Base-by-base conservation (phyloP, 371 early-diverging fungal species). In the Rhizopus arrhizus region DNA sequence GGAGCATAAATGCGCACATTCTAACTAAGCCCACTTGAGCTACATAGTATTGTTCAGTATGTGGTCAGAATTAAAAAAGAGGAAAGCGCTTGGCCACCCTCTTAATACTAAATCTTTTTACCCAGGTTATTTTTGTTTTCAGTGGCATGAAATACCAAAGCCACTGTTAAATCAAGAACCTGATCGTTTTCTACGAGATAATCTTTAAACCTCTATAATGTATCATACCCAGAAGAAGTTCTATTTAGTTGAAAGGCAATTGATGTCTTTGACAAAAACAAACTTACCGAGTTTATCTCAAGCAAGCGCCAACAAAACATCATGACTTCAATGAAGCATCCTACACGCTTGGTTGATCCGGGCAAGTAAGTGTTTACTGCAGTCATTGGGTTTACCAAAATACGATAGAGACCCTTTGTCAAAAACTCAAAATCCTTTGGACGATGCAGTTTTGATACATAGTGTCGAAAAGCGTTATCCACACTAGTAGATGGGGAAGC, bases 231-330 rank as follows among this genome's bases (percentile, higher is more conserved):
- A 22, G 22, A 22, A 22, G 22, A 22, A 2, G n/a, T n/a, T n/a
- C 41, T 5, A 13, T 31, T 9, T 55, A 13, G 29, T 55, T 55
- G 31, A 29, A 9, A 41, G 2, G 40, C 6, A 38, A 38, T 38
- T 11, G 40, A 5, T 13, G 5, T 38, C 40, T 13, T 38, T 38
- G 40, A 22, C 22, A 22, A 22, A 22, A 22, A 22, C 22, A 22
- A 38, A 55, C 60, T 57, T 74, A 89, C 91, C 74, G 85, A 78
- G 65, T 94, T 95, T 55, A 77, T 72, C 54, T 93, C 92, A 47
- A 93, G 56, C 9, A 91, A 67, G 66, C 85, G 82, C 95, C 95
- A 95, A 52, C 91, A 88, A 16, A 94, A 70, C 87, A 92, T 90
- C 65, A 92, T 71, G 5, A 89, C 86, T 66, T 94, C 93, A 11